Conservation (phyloP, 108 stramenopile species). For the Nitzschia sp. region DNA sequence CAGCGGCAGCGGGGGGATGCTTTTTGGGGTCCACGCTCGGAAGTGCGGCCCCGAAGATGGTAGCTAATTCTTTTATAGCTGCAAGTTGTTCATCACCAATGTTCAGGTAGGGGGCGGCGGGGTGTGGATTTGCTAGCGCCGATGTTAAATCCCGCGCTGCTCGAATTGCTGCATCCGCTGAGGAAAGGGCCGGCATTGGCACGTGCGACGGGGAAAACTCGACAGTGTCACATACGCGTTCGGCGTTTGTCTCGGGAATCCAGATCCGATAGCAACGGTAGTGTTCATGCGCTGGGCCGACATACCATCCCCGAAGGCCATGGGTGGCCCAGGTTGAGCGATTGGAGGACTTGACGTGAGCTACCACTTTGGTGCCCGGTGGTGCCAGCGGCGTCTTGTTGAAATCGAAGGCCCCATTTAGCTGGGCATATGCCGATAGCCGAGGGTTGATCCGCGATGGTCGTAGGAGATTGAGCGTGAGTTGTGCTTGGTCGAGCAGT, state of each 20-base stretch:
- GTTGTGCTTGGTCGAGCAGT: slow-evolving; percentile 40
- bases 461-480: slow-evolving; percentile 47
- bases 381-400: slow-evolving; percentile 53
- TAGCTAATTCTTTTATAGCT: too few species aligned
- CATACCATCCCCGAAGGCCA: slow-evolving; percentile 35
- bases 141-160: background rate
- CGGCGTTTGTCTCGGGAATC: slow-evolving; percentile 12
- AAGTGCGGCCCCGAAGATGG: too few species aligned
- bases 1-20: background rate
- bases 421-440: slow-evolving; percentile 38
- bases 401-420: slow-evolving; percentile 41
- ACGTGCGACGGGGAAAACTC: slow-evolving; percentile 22
- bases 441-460: slow-evolving; percentile 35
- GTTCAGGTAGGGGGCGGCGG: too few species aligned
- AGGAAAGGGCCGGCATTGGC: background rate
- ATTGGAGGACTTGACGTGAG: slow-evolving; percentile 24
- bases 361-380: too few species aligned
- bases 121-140: too few species aligned
- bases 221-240: slow-evolving; percentile 44
- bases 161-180: background rate
- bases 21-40: too few species aligned
- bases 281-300: background rate
- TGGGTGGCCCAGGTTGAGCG: slow-evolving; percentile 29
- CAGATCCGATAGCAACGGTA: slow-evolving; percentile 24
- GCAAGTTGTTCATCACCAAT: too few species aligned